These are phyloP conservation scores for Monosporozyma solicola DNA, from an alignment of 805 yeast genomes.

Conservation along the genomic window DNA sequence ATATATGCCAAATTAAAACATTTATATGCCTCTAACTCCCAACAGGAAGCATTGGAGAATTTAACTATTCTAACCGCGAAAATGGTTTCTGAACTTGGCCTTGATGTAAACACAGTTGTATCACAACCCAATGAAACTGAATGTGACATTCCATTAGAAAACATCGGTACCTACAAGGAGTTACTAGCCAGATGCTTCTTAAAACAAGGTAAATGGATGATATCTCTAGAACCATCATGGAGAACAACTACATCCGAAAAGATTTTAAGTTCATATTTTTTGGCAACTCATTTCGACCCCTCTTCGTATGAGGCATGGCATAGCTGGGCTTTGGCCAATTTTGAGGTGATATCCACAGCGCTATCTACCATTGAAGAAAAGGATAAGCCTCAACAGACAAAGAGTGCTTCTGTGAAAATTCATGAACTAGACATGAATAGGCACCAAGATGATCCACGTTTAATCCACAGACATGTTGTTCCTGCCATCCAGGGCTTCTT, in stretches of 20 bases:
- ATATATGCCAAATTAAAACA: conserved; percentile 95
- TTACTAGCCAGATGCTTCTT: conserved; percentile 87
- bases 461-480: conserved; percentile 78
- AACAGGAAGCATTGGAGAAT: conserved; percentile 75
- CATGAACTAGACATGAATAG: conserved; percentile 21
- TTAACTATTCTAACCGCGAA: conserved; percentile 84
- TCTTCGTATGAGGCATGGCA: conserved; percentile 99
- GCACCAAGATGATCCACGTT: conserved; percentile 36
- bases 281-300: conserved; percentile 90
- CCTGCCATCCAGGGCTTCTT: conserved; percentile 96
- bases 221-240: conserved; percentile 74
- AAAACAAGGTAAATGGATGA: conserved; percentile 98
- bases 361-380: conserved; percentile 24
- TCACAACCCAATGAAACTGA: conserved; percentile 75
- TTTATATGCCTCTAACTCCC: conserved; percentile 93
- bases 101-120: conserved; percentile 78
- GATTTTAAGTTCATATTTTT: conserved; percentile 79
- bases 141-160: conserved; percentile 39
- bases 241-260: conserved; percentile 68
- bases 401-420: conserved; percentile 12
- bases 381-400: not conserved
- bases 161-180: conserved; percentile 73
- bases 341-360: conserved; percentile 76
- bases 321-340: conserved; percentile 97
- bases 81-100: conserved; percentile 80